phyloP scores from a whole-genome alignment of 1,284 basidiomycete genomes.

The Fomitopsis pinicola region DNA sequence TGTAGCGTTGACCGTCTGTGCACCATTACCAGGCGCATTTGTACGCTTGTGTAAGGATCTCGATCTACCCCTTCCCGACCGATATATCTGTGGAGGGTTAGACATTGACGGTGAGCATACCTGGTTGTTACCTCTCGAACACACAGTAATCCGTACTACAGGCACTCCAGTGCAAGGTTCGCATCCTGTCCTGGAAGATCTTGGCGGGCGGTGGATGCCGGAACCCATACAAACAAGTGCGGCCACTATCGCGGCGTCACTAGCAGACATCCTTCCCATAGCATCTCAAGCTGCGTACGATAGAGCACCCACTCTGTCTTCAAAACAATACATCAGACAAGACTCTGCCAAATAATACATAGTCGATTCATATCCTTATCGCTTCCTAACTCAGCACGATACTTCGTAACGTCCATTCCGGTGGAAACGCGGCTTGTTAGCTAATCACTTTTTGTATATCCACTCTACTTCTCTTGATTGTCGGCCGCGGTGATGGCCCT shows the following conservation, averaged over 20 bases:
- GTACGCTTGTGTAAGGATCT: not conserved
- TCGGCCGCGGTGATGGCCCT: not conserved
- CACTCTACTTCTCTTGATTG: not conserved
- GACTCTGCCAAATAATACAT: no score
- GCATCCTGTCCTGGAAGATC: not conserved
- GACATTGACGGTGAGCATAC: not conserved
- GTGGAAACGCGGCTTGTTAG: no score
- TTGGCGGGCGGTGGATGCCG: not conserved
- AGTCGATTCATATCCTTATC: no score
- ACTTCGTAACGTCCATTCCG: no score
- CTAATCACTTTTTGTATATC: no score
- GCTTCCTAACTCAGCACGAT: no score
- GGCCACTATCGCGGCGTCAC: no score
- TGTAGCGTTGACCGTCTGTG: not conserved
- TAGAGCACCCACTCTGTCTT: no score
- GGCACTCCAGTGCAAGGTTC: not conserved
- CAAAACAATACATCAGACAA: no score
- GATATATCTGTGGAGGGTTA: not conserved
- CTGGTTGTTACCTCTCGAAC: not conserved
- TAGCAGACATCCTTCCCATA: no score
- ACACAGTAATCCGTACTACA: not conserved
- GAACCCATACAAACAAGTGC: not conserved
- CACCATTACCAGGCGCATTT: not conserved
- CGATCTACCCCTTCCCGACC: not conserved
- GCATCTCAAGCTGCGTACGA: no score